Percentiles rank a stretch among this genome's conserved stretches.
phyloP scores from a whole-genome alignment of 75 land plant species.

The Selaginella moellendorffii region DNA sequence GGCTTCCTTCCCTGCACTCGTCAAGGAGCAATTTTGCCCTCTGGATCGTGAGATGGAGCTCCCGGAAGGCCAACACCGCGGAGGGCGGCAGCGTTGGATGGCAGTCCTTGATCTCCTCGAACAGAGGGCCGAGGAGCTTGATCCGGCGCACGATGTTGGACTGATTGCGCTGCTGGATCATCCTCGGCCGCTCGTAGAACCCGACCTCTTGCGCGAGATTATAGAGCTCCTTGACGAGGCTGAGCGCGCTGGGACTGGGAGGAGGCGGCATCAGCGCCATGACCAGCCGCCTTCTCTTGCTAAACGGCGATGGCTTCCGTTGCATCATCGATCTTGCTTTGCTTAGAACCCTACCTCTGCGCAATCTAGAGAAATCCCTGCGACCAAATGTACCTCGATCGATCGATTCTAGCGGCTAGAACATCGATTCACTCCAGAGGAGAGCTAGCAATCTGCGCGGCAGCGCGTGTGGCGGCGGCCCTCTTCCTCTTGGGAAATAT shows the following conservation, averaged over 20 bases:
- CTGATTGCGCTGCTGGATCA: conserved; percentile 31
- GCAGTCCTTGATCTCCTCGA: conserved; percentile 39
- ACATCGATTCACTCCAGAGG: too few relatives aligned
- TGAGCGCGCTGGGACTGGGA: conserved; percentile 19
- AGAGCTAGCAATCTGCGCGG: too few relatives aligned
- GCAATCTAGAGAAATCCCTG: too few relatives aligned
- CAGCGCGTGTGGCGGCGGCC: too few relatives aligned
- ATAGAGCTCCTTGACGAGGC: conserved; percentile 27
- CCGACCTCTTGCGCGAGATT: conserved; percentile 32
- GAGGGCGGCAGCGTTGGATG: conserved; percentile 28
- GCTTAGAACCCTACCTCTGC: too few relatives aligned
- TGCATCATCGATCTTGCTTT: too few relatives aligned
- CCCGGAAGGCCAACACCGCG: conserved; percentile 41
- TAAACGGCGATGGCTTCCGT: background rate
- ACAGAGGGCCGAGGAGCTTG: conserved; percentile 36
- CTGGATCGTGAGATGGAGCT: conserved; percentile 46
- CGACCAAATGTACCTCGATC: too few relatives aligned
- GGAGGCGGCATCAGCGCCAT: conserved; percentile 6
- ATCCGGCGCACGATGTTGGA: conserved; percentile 32
- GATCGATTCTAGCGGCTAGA: too few relatives aligned
- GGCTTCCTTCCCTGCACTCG: conserved; percentile 40
- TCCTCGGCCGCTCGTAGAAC: conserved; percentile 22
- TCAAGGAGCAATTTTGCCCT: conserved; percentile 33
- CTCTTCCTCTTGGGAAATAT: too few relatives aligned
- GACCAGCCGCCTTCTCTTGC: background rate